Base-by-base conservation (phyloP, 1,284 basidiomycete species). In the Ganoderma meredithae region DNA sequence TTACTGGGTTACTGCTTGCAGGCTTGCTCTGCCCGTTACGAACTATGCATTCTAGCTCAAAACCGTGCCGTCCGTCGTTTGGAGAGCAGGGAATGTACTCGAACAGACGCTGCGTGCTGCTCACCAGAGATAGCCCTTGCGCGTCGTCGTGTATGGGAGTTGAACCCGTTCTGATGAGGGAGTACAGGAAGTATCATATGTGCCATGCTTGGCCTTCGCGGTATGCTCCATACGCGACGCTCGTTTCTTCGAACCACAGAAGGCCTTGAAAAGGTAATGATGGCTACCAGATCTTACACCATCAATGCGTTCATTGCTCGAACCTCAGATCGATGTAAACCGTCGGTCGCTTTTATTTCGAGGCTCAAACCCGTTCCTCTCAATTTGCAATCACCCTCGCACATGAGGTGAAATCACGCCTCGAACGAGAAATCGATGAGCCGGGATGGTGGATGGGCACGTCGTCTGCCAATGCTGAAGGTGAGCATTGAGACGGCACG, bases 231-330 rank as follows among this genome's bases (percentile, higher is more conserved):
- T 8, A 27, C 31, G 19, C 31, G 27, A 19, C 33, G 31, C 6
- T 10, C 33, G 33, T 22, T n/a, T 33, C n/a, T 7, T 13, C 55
- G 55, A 58, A 58, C 55, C 55, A 58, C 60, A 62, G 31, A 62
- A 44, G 3, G 31, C 60, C 43, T 19, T 17, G 19, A 49, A 62
- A 44, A 33, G 36, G 62, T 5, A 53, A 33, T 22, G 31, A 63
- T 52, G 33, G 12, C 31, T 55, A 40, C 49, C 62, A 40, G 49
- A 63, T 63, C 49, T 63, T 39, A 22, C 33, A 33, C 55, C 33
- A 58, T 58, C 55, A 22, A 58, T 33, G 33, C 4, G 33, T 19
- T 27, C 19, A 58, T 13, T 58, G 7, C 31, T 58, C 7, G 33
- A 58, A 33, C 33, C n/a, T 15, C n/a, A 58, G 55, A 58, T 58